Percentiles rank a stretch among this genome's conserved stretches.
Evolutionary conservation across 2,329 filamentous ascomycete genomes (phyloP).

Genomic region (Sordariomycetes sp.): DNA sequence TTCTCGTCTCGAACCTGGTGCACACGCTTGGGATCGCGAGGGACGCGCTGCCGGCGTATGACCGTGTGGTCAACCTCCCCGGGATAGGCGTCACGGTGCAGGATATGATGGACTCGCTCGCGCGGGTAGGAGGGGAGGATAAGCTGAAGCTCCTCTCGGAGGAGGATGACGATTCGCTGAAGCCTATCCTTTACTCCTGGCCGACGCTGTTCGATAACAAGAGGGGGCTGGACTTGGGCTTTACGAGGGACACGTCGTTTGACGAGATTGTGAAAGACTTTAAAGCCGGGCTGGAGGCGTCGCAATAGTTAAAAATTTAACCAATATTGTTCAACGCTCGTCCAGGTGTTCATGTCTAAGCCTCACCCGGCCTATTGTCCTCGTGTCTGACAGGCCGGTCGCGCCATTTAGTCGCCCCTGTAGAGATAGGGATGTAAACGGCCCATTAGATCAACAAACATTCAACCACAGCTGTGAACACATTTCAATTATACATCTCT

Average conservation of each 20-base stretch:
- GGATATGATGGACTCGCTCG: background rate
- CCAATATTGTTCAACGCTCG: too few relatives aligned
- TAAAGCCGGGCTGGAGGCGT: background rate
- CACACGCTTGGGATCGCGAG: background rate
- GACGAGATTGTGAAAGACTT: background rate
- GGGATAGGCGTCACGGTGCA: background rate
- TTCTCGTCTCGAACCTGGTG: background rate
- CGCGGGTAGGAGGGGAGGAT: background rate
- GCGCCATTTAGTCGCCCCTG: too few relatives aligned
- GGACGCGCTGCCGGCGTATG: background rate
- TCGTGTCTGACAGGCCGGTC: too few relatives aligned
- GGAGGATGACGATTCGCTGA: background rate
- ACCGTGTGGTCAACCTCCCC: background rate
- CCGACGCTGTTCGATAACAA: background rate
- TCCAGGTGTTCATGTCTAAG: too few relatives aligned
- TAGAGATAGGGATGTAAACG: background rate
- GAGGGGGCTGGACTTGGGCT: background rate
- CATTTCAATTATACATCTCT: background rate
- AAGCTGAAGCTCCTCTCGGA: background rate
- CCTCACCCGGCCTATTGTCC: too few relatives aligned
- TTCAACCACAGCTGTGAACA: too few relatives aligned
- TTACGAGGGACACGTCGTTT: background rate
- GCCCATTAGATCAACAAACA: too few relatives aligned
- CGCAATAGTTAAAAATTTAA: too few relatives aligned
- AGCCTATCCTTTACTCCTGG: background rate